Evolutionary conservation across 2,329 filamentous ascomycete species (phyloP).

Genomic region (Magnaporthales sp.): DNA sequence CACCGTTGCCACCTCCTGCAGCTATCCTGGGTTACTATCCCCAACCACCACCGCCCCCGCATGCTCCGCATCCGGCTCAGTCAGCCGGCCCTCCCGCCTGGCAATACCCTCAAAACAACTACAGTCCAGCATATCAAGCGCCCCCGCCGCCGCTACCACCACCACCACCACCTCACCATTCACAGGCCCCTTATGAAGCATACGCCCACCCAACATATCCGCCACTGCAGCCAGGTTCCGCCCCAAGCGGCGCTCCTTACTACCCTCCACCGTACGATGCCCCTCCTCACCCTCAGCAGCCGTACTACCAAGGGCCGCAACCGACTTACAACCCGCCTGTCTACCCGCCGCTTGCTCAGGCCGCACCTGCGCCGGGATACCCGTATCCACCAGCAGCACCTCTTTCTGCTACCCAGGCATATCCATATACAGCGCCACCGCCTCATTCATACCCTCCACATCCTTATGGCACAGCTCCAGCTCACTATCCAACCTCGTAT

Average conservation of each 20-base stretch:
- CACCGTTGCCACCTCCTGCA: slow-evolving; percentile 16
- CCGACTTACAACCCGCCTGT: slow-evolving; percentile 6
- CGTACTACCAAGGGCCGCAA: slow-evolving; percentile 7
- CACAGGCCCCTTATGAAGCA: slow-evolving; percentile 12
- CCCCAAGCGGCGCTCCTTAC: slow-evolving; percentile 5
- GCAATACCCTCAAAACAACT: slow-evolving; percentile 10
- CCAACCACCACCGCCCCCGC: slow-evolving; percentile 16
- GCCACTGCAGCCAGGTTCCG: neutral
- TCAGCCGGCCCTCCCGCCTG: slow-evolving; percentile 12
- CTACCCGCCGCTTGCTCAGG: slow-evolving; percentile 6
- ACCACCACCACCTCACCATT: slow-evolving; percentile 6
- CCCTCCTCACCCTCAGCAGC: neutral
- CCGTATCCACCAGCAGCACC: slow-evolving; percentile 8
- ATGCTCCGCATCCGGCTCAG: slow-evolving; percentile 12
- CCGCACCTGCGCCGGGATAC: neutral
- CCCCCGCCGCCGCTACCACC: slow-evolving; percentile 5
- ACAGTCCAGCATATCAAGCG: slow-evolving; percentile 10
- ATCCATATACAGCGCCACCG: slow-evolving; percentile 1
- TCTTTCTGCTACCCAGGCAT: slow-evolving; percentile 1
- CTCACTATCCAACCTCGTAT: slow-evolving; percentile 3
- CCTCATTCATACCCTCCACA: neutral
- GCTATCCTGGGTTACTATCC: slow-evolving; percentile 11
- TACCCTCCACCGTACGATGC: slow-evolving; percentile 5
- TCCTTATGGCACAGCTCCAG: neutral
- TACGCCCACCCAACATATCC: slow-evolving; percentile 7